Base-by-base conservation (phyloP, 1,284 basidiomycete genomes). In the Papiliotrema flavescens region DNA sequence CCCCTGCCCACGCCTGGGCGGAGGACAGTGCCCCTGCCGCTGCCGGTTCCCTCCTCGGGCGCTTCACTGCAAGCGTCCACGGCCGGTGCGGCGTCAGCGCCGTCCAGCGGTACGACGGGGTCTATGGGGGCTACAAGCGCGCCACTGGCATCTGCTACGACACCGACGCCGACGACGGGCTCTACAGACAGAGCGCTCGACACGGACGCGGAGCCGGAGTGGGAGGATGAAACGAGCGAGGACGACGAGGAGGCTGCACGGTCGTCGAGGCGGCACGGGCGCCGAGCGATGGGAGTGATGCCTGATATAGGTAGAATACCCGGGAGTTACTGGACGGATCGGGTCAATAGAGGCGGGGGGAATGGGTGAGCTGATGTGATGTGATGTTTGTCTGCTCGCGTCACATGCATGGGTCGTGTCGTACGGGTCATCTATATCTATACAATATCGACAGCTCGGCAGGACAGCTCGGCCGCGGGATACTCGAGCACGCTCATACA, bases 1-100 rank as follows among this genome's bases (percentile, higher is more conserved):
- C 66, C 69, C 5, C 61, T 58, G 4, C 23, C 49, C 11, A 56
- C 62, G 24, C 55, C 59, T 3, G 32, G 14, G 3, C 46, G 26
- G 32, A 35, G 19, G n/a, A 22, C 24, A 22, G 5, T 26, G 3
- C 17, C 26, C 14, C 14, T 37, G 20, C 52, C 52, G 3, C 17
- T 34, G 28, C 37, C 43, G 13, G 44, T 2, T 15, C 23, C 42
- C 34, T 35, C 53, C 1, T 23, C 13, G 9, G 47, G 28, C 2
- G 22, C 13, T 41, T 26, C 28, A 6, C 35, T 36, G 17, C 35
- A 9, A 17, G 39, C 39, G 6, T 5, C 15, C 15, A 40, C 39
- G 39, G 20, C 20, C 15, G 15, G 17, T 7, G 17, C 39, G 39
- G 20, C 39, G 39, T 15, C 28, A 11, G 11, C 28, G 6, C 5